Base-by-base conservation (phyloP, 768 basidiomycete genomes). In the Naganishia kalamii region DNA sequence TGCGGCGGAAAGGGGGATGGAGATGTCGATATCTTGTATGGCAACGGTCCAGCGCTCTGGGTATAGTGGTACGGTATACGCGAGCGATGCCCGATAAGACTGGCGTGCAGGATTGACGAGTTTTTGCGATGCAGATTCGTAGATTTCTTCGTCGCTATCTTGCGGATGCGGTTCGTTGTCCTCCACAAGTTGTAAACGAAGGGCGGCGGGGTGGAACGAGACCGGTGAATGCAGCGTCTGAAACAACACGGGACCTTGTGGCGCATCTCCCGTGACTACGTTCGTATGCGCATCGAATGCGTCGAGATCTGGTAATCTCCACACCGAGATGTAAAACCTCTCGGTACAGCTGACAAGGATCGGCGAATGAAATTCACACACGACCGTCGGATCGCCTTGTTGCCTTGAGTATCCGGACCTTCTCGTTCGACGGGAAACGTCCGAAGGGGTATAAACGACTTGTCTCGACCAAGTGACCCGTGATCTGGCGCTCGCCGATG, bases 1-100 rank as follows among this genome's bases (percentile, higher is more conserved):
- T 19, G 17, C 2, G n/a, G 4, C 32, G 11, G 33, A 43, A 27
- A 49, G 23, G 32, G 44, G 27, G 1, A 71, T 62, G 47, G 68
- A 62, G 48, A 77, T 69, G 6, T 52, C 49, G 43, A 77, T 68
- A 59, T 76, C 74, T 63, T 78, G 77, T 1, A 76, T 73, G 0
- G 77, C 74, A 3, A 76, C 65, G 5, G 75, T 78, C 77, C 77
- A 78, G 25, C 75, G 73, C 3, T 71, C 50, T 2, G 77, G 77
- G 44, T 78, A 78, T 1, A 78, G 60, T 6, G 77, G 75, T 5
- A 73, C 71, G 29, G 72, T 73, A 49, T 76, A 78, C 12, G 75
- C 76, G 57, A 78, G 52, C 41, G 70, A 66, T 0, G 70, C 74
- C 11, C 69, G 69, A 51, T 69, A 75, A 12, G 59, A 37, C 5